phyloP scores from a whole-genome alignment of 345 rosid species.

The Laguncularia racemosa region DNA sequence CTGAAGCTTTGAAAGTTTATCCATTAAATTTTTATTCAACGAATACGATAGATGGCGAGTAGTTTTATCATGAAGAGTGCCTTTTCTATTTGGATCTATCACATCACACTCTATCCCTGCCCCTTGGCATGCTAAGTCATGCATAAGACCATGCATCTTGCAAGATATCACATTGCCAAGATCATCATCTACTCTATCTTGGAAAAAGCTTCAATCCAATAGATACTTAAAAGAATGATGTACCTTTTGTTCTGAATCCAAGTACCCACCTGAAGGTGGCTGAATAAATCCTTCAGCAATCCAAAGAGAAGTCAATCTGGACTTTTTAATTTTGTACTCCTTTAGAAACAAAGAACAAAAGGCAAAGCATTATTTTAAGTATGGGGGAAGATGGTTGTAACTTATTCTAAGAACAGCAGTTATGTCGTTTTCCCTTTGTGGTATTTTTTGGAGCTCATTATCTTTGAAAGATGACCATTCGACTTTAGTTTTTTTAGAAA shows the following conservation, averaged over 20 bases:
- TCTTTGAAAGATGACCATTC: constrained; percentile 17
- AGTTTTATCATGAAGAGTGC: neutral
- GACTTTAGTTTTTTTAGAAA: constrained; percentile 1
- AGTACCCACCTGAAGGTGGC: neutral
- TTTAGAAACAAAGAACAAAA: constrained; percentile 22
- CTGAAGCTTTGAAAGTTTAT: neutral
- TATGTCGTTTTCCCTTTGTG: constrained; percentile 2
- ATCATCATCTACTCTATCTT: constrained; percentile 3
- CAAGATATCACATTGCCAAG: neutral
- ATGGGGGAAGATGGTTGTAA: constrained; percentile 19
- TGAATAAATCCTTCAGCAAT: constrained; percentile 20
- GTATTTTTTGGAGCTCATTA: constrained; percentile 3
- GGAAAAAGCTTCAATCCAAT: constrained; percentile 15
- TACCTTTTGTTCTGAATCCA: constrained; percentile 8
- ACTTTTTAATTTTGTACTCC: constrained; percentile 9
- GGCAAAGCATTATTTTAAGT: constrained; percentile 17
- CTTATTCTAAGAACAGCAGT: constrained; percentile 12
- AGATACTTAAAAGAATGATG: constrained; percentile 17
- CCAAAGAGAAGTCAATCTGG: constrained; percentile 17
- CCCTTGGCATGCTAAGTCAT: constrained; percentile 20
- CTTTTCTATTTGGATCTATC: neutral
- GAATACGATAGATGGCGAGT: constrained; percentile 9
- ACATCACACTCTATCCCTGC: constrained; percentile 8
- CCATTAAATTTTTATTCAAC: constrained; percentile 5
- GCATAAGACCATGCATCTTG: constrained; percentile 27